Base-by-base conservation (phyloP, 345 rosid species). In the Populus pruinosa region DNA sequence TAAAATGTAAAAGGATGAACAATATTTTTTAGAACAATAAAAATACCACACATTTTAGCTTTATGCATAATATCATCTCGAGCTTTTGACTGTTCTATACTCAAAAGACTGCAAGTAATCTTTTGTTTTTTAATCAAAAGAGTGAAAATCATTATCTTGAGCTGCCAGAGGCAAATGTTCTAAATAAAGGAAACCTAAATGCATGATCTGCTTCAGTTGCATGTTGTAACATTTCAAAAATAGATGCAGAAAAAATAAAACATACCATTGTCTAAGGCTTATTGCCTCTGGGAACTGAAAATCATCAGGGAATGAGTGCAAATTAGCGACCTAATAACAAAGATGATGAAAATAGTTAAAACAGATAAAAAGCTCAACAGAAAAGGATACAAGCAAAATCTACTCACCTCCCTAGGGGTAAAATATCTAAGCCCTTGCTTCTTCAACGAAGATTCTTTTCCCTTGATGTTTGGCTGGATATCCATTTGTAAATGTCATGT, bases 261-360 rank as follows among this genome's bases (percentile, higher is more conserved):
- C 64, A 21, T 83, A 93, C 98, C 99, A 78, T 72, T 95, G 98
- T 80, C 91, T 87, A 50, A 92, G 98, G 85, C 84, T 91, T 83
- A 88, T 82, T 18, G 87, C 87, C 76, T 84, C 72, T 14, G 96
- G 98, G 74, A 95, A 95, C 77, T 82, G 85, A 80, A 95, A 95
- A 72, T 89, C 91, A 72, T 81, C 87, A 0, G 98, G 98, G 87
- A 95, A 95, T 43, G 98, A 92, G 85, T 93, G 99, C 81, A 93
- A 84, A 83, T 92, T 95, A 4, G 98, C 99, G 65, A 95, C 97
- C 99, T 95, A 69, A 70, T 50, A 49, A 74, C 72, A 68, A 69
- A 67, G 73, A 39, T 67, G 17, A 64, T 20, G 18, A 43, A 71
- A 44, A 62, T 17, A 67, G 25, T 41, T 64, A 66, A 39, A 47